Percentiles rank a stretch among this genome's conserved stretches.
These are phyloP conservation scores for Ichthyophthirius multifiliis DNA, from an alignment of 169 alveolate genomes.

Conservation along the genomic window DNA sequence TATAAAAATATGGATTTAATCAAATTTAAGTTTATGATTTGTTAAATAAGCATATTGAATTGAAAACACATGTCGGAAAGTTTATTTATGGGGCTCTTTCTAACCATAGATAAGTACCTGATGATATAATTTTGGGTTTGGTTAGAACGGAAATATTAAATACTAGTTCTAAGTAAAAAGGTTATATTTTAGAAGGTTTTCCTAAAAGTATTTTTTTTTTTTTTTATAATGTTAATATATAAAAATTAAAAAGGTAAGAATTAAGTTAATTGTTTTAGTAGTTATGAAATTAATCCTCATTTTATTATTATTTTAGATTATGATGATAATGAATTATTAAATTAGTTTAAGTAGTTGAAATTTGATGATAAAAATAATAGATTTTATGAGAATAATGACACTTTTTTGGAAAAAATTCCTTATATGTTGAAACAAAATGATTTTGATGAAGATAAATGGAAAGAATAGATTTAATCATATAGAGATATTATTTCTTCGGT, in stretches of 20 bases:
- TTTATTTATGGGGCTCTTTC: conserved; percentile 3
- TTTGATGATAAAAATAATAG: conserved; percentile 25
- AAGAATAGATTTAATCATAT: neutral
- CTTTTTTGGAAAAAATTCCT: neutral
- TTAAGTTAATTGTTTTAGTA: neutral
- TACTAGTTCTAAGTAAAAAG: conserved; percentile 29
- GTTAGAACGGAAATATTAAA: conserved; percentile 15
- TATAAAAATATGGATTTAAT: conserved; percentile 30
- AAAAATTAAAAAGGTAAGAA: neutral
- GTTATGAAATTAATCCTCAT: neutral
- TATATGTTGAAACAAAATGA: neutral
- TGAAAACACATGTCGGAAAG: conserved; percentile 16
- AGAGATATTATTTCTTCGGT: neutral
- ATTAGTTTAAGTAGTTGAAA: conserved; percentile 13
- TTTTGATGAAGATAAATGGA: conserved; percentile 2
- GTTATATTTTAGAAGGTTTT: conserved; percentile 34
- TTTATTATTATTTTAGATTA: conserved; percentile 21
- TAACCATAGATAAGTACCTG: conserved; percentile 8
- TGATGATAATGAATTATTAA: conserved; percentile 30
- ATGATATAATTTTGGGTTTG: conserved; percentile 24
- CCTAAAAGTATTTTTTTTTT: conserved; percentile 19
- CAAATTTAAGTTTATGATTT: conserved; percentile 7
- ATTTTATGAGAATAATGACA: conserved; percentile 19
- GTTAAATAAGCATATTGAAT: neutral
- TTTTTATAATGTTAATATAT: neutral